Evolutionary conservation across 2,329 filamentous ascomycete genomes (phyloP).

Genomic region (Thielaviopsis populi): DNA sequence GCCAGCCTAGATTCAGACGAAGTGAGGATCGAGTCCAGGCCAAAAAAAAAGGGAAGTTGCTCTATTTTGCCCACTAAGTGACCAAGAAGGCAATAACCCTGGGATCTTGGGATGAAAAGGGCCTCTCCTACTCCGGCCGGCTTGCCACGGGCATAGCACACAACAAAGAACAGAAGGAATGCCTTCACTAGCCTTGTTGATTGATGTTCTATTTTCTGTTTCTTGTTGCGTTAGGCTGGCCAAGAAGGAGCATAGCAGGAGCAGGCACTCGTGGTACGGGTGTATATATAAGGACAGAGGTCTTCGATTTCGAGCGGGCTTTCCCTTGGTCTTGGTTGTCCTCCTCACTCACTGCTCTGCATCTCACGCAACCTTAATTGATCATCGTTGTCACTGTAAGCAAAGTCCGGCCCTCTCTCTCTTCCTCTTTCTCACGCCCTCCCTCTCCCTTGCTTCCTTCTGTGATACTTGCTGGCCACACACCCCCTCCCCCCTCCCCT

Average conservation of each 20-base stretch:
- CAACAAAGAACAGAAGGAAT: constrained; percentile 1
- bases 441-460: not conserved
- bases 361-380: constrained; percentile 1
- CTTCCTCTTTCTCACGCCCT: not conserved
- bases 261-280: too few relatives aligned
- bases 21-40: not conserved
- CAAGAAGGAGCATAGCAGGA: not conserved
- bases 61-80: not conserved
- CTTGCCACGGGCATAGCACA: not conserved
- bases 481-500: not conserved
- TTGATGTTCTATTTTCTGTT: not conserved
- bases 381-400: not conserved
- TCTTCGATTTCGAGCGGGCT: too few relatives aligned
- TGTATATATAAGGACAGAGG: not conserved
- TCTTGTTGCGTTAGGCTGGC: not conserved
- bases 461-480: not conserved
- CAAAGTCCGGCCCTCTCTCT: not conserved
- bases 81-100: not conserved
- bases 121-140: not conserved
- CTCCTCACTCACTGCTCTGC: not conserved
- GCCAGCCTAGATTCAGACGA: not conserved
- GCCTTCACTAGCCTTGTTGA: not conserved
- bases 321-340: not conserved
- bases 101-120: not conserved
- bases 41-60: not conserved